Conservation (phyloP, 805 yeast species). For the Yamadazyma endophytica region DNA sequence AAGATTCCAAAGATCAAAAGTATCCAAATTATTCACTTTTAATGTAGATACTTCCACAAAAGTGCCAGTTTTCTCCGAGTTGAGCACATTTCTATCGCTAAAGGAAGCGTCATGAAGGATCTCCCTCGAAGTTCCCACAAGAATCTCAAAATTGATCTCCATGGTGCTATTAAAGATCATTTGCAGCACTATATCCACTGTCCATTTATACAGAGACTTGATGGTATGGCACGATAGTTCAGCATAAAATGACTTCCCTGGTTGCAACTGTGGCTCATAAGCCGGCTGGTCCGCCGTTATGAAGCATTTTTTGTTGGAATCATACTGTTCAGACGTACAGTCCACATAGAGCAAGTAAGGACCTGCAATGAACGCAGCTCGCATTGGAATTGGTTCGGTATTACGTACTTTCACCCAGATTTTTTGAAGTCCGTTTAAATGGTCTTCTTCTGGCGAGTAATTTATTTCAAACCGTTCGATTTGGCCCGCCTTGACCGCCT, state of each 20-base stretch:
- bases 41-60: constrained; percentile 27
- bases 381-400: constrained; percentile 61
- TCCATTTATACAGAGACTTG: constrained; percentile 63
- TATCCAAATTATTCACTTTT: constrained; percentile 50
- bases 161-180: constrained; percentile 68
- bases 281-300: constrained; percentile 75
- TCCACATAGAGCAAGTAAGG: constrained; percentile 87
- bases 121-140: constrained; percentile 46
- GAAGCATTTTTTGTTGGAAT: constrained; percentile 48
- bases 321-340: constrained; percentile 63
- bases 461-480: constrained; percentile 51
- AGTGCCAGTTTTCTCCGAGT: constrained; percentile 12
- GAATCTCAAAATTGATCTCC: constrained; percentile 61
- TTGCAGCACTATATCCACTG: constrained; percentile 77
- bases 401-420: constrained; percentile 63
- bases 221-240: constrained; percentile 64
- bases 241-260: constrained; percentile 60
- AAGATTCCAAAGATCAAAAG: constrained; percentile 70
- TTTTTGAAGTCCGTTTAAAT: constrained; percentile 2
- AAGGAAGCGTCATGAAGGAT: constrained; percentile 26
- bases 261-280: constrained; percentile 66
- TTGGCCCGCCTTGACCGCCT: constrained; percentile 55
- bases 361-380: constrained; percentile 86
- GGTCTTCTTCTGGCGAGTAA: constrained; percentile 33
- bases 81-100: constrained; percentile 11